Conservation (phyloP, 2,329 filamentous ascomycete species). For the Mycocentrospora acerina region DNA sequence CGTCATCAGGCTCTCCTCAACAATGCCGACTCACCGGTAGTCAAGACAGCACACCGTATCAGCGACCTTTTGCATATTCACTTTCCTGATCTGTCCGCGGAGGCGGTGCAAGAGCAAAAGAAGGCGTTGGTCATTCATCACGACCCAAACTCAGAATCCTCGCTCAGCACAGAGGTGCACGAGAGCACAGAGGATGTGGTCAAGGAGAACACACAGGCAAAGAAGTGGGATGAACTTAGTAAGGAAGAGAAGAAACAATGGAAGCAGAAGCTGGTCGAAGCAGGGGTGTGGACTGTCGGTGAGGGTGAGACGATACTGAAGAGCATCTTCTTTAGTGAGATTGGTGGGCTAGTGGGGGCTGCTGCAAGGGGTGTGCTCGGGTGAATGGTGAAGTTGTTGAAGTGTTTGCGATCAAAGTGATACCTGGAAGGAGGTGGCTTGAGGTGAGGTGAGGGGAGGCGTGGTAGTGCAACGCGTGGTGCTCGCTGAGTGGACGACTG, state of each 20-base stretch:
- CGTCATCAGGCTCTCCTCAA: conserved; percentile 28
- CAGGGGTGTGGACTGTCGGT: conserved; percentile 76
- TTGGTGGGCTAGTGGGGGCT: conserved; percentile 59
- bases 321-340: conserved; percentile 74
- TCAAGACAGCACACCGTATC: conserved; percentile 31
- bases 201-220: conserved; percentile 51
- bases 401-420: not conserved
- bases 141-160: conserved; percentile 38
- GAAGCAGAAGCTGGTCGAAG: conserved; percentile 67
- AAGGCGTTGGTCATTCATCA: conserved; percentile 48
- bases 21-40: conserved; percentile 26
- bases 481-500: conserved; percentile 13
- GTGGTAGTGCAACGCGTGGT: not conserved
- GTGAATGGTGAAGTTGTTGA: conserved; percentile 12
- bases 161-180: conserved; percentile 46
- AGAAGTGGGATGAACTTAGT: conserved; percentile 70
- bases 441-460: not conserved
- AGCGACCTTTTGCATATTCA: conserved; percentile 36
- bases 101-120: conserved; percentile 10
- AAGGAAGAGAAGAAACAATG: conserved; percentile 65
- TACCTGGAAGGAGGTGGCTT: conserved; percentile 5
- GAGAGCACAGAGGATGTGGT: conserved; percentile 33
- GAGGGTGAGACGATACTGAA: conserved; percentile 77
- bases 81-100: conserved; percentile 12
- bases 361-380: conserved; percentile 37